Base-by-base conservation (phyloP, 1,284 basidiomycete species). In the Apiotrichum laibachii region DNA sequence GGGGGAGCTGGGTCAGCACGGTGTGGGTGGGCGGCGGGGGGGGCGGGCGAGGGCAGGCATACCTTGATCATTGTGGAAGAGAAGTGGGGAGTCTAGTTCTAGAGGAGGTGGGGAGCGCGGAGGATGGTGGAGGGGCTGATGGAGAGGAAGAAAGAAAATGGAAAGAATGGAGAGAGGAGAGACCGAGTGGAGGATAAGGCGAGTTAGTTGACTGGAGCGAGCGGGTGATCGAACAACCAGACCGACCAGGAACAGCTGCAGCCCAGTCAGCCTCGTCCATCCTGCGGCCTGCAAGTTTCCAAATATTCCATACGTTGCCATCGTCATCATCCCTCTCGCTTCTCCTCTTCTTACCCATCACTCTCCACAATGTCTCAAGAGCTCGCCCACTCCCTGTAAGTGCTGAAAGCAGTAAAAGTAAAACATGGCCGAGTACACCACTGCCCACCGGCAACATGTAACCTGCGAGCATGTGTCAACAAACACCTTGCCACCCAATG, bases 61-160 rank as follows among this genome's bases (percentile, higher is more conserved):
- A 81, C 81, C 78, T 82, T 82, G 71, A 82, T 78, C 81, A 82
- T 82, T 33, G 44, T 67, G 37, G 18, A 11, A n/a, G 40, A 16
- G n/a, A 12, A 21, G 48, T n/a, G 5, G 31, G 26, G 33, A 13
- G 18, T 35, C 53, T 33, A 47, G 18, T 15, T 54, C 45, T 46
- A 21, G 35, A 19, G 22, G 49, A 39, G 21, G 40, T 10, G 34
- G 31, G 12, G 48, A 50, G 35, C 12, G n/a, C 8, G 35, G 35
- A 50, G 13, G 31, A 26, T 13, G 13, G 22, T 26, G 21, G 5
- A 19, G 19, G 22, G 35, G 18, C 26, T 22, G 42, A 16, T 42
- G 22, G 26, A 35, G 31, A 19, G 35, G 50, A 45, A 21, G n/a
- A 43, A 39, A 15, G 43, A 18, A 47, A 7, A 6, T 5, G 22